Percentiles rank a stretch among this genome's conserved stretches.
phyloP scores from a whole-genome alignment of 1,284 basidiomycete species.

The Marasmius fiardii region DNA sequence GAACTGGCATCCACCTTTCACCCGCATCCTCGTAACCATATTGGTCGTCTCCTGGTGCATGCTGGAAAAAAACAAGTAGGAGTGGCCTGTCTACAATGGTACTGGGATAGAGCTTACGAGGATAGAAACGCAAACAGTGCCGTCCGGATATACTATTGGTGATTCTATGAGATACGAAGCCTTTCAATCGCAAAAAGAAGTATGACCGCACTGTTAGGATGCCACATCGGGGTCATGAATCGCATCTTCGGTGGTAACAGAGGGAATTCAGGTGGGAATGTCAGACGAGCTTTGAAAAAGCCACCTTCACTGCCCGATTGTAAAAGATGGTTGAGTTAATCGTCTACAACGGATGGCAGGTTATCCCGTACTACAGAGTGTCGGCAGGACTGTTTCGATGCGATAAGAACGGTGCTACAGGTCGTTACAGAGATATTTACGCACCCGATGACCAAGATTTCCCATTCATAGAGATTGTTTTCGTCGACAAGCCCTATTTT shows the following conservation, averaged over 20 bases:
- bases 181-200: slow-evolving; percentile 1
- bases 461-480: slow-evolving; percentile 92
- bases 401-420: slow-evolving; percentile 18
- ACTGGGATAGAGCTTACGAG: slow-evolving; percentile 52
- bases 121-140: slow-evolving; percentile 94
- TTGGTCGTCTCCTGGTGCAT: slow-evolving; percentile 95
- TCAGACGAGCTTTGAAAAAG: slow-evolving; percentile 85
- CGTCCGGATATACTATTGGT: slow-evolving; percentile 80
- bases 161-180: no score
- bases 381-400: slow-evolving; percentile 68
- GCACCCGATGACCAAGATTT: slow-evolving; percentile 89
- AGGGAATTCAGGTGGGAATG: slow-evolving; percentile 90
- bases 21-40: slow-evolving; percentile 98
- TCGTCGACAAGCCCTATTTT: slow-evolving; percentile 85
- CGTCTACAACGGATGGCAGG: slow-evolving; percentile 14
- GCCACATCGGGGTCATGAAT: slow-evolving; percentile 97
- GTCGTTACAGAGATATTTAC: slow-evolving; percentile 26
- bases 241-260: slow-evolving; percentile 93
- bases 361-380: slow-evolving; percentile 74
- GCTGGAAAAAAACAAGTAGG: slow-evolving; percentile 41
- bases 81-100: neutral
- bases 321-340: slow-evolving; percentile 3
- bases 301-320: slow-evolving; percentile 74
- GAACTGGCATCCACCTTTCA: slow-evolving; percentile 97
- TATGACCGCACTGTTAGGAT: slow-evolving; percentile 85